A percentile compares a stretch with the other conserved stretches of the same genome.
Evolutionary conservation across 768 basidiomycete species (phyloP).

Genomic region (Naganishia randhawae): DNA sequence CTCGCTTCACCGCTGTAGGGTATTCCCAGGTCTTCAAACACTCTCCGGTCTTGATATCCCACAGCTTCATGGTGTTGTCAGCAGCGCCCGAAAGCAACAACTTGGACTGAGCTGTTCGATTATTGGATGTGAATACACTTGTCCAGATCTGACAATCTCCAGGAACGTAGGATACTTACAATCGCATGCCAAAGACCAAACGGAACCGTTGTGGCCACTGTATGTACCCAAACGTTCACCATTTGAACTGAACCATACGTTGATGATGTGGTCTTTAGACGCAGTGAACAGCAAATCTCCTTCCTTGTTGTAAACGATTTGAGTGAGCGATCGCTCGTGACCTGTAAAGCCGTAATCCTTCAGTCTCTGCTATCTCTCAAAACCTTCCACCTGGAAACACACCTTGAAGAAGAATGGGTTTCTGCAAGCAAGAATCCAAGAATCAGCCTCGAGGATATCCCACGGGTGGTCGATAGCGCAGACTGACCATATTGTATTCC

Average conservation of each 20-base stretch:
- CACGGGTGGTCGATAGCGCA: not conserved
- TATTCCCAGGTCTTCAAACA: conserved; percentile 96
- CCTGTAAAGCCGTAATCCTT: conserved; percentile 54
- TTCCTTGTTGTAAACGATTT: conserved; percentile 95
- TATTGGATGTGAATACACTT: not conserved
- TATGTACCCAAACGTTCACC: conserved; percentile 97
- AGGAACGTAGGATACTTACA: conserved; percentile 59
- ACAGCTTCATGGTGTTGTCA: conserved; percentile 86
- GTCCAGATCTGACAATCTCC: not conserved
- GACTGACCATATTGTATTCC: conserved; percentile 11
- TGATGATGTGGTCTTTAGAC: conserved; percentile 91
- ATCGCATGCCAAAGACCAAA: conserved; percentile 96
- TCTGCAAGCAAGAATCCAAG: conserved; percentile 50
- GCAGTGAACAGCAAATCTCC: conserved; percentile 94
- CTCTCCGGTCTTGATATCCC: conserved; percentile 84
- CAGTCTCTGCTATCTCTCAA: not conserved
- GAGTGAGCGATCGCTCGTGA: conserved; percentile 93
- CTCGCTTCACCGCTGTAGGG: conserved; percentile 94
- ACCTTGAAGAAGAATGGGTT: conserved; percentile 74
- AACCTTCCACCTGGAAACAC: conserved; percentile 2
- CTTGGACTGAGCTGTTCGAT: conserved; percentile 65
- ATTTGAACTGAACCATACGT: conserved; percentile 96
- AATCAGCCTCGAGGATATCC: not conserved
- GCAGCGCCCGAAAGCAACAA: conserved; percentile 88
- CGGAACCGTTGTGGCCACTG: conserved; percentile 88